Percentiles rank a stretch among this genome's conserved stretches.
Evolutionary conservation across 2,329 filamentous ascomycete species (phyloP).

Genomic region (Sarocladium kiliense): DNA sequence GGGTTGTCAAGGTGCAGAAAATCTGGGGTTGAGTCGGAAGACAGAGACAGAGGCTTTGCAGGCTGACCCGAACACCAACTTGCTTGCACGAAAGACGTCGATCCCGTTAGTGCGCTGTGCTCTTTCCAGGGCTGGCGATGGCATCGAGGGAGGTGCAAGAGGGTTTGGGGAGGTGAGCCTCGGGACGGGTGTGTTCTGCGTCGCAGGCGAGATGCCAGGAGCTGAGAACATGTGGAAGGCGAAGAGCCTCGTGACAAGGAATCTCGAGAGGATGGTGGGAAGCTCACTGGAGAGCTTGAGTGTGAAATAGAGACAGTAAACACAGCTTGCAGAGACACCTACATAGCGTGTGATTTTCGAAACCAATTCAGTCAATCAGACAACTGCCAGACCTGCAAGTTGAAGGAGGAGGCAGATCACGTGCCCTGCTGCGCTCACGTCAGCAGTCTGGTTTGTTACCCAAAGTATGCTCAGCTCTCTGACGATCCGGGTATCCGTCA

Average conservation of each 20-base stretch:
- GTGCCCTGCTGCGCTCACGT: neutral
- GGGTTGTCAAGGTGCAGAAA: neutral
- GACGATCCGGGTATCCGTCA: neutral
- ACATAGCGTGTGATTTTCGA: too few species aligned
- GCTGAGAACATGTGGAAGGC: neutral
- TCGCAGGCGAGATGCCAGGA: neutral
- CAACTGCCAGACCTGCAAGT: too few species aligned
- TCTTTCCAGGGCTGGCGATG: neutral
- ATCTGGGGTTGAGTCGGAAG: neutral
- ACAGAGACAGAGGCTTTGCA: slow-evolving; percentile 4
- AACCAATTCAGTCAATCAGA: too few species aligned
- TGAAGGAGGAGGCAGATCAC: neutral
- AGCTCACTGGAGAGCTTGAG: neutral
- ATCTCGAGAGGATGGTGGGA: neutral
- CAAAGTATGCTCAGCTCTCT: neutral
- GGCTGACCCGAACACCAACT: slow-evolving; percentile 16
- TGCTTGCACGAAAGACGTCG: slow-evolving; percentile 47
- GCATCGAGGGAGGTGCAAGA: neutral
- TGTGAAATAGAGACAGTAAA: neutral
- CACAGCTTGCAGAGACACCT: too few species aligned
- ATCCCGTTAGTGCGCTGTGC: slow-evolving; percentile 26
- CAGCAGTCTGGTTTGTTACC: neutral
- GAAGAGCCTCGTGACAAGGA: neutral
- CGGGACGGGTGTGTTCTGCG: slow-evolving; percentile 1
- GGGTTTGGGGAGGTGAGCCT: neutral